Evolutionary conservation across 2,329 filamentous ascomycete genomes (phyloP), one percentile per base, ranked within the genome.

Genomic region (Alternaria rosae): DNA sequence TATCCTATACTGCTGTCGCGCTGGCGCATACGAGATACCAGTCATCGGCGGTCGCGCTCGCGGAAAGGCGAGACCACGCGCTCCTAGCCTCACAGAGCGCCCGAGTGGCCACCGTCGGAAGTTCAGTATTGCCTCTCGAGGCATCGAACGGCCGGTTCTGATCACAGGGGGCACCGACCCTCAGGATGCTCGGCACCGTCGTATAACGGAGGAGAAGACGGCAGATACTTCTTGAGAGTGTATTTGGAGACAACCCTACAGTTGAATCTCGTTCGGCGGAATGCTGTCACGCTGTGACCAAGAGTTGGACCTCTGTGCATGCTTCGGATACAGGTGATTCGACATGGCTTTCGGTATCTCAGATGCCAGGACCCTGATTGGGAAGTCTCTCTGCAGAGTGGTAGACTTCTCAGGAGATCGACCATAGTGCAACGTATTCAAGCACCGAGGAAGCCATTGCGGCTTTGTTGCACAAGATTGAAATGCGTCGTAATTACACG

Each of bases 21-120:
- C 85, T 13, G 72, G 84, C 12, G 83, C 83, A 43, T 87, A 89
- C 75, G 85, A 89, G 62, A 77, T 90, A 3, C 88, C 88, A 1
- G 73, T 85, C 28, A 70, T 89, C 48, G 89, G 88, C 5, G 88
- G 89, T 6, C 81, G 88, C 67, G 88, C 88, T 32, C 82, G 85
- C 59, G 88, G 88, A 6, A 83, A 84, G 67, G 82, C 84, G 59
- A 81, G 87, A 64, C 89, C 89, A 6, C 82, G 87, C 65, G 88
- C 87, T 35, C 88, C 88, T 13, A 89, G 84, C 70, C 78, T 91
- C 54, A 86, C 82, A 50, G 87, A 88, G 72, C 78, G 86, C 59
- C 85, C 86, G 4, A 83, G 80, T 66, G 86, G 86, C 8, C 80
- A 81, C 64, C 79, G 77, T 23, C 76, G 83, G 26, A 73, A 71